phyloP scores from a whole-genome alignment of 208 protist species.

The Tritrichomonas foetus region DNA sequence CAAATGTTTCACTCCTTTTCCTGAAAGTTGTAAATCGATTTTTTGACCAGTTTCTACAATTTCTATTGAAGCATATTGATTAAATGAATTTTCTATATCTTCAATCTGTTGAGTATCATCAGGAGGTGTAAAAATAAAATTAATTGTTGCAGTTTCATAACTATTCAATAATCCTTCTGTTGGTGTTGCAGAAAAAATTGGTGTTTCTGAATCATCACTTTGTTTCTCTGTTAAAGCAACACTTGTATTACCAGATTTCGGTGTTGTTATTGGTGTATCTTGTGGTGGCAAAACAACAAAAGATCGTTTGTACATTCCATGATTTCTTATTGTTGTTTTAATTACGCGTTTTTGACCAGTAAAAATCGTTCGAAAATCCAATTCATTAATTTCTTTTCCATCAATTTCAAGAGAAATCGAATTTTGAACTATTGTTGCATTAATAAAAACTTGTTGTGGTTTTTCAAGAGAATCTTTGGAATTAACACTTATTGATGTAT shows the following conservation, averaged over 20 bases:
- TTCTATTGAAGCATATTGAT: neutral
- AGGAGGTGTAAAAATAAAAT: neutral
- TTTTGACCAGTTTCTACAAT: conserved; percentile 10
- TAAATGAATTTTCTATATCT: neutral
- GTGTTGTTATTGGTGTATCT: neutral
- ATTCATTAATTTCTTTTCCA: neutral
- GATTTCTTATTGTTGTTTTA: neutral
- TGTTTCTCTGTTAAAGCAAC: no score
- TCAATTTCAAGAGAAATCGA: neutral
- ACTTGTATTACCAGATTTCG: no score
- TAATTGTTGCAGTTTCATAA: neutral
- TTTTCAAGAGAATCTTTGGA: neutral
- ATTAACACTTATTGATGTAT: neutral
- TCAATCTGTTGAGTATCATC: neutral
- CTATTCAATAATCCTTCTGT: neutral
- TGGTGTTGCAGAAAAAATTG: neutral
- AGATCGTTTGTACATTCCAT: neutral
- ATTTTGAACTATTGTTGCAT: neutral
- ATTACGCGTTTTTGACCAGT: neutral
- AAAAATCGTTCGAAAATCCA: neutral
- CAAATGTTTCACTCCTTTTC: neutral
- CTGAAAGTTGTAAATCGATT: neutral
- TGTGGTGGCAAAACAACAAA: neutral
- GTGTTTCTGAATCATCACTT: no score
- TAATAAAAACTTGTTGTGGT: neutral